phyloP scores from a whole-genome alignment of 2,329 filamentous ascomycete species.

The Lachnellula arida region DNA sequence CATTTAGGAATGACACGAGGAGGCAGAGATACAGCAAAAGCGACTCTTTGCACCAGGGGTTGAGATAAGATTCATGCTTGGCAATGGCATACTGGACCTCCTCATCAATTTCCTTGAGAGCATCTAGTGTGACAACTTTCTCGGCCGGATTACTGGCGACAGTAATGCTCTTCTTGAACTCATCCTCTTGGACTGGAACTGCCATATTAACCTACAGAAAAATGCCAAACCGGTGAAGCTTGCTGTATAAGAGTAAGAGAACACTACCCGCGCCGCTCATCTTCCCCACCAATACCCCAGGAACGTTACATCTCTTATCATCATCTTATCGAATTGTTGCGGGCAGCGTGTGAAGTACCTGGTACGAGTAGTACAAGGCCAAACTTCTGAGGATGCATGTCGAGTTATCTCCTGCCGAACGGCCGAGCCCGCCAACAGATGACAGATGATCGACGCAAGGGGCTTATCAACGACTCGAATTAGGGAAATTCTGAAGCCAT shows the following conservation, averaged over 20 bases:
- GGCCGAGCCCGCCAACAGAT: too few species aligned
- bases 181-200: neutral
- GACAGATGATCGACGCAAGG: too few species aligned
- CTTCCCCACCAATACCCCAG: neutral
- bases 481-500: neutral
- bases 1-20: constrained; percentile 16
- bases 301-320: constrained; percentile 13
- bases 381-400: too few species aligned
- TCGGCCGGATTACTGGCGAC: neutral
- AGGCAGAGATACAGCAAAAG: constrained; percentile 13
- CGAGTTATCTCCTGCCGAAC: too few species aligned
- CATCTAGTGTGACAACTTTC: constrained; percentile 3
- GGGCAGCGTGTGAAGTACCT: neutral
- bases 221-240: too few species aligned
- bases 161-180: constrained; percentile 1
- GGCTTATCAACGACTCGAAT: neutral
- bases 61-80: constrained; percentile 10
- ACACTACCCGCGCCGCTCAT: neutral
- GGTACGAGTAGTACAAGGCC: neutral
- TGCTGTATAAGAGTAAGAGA: neutral
- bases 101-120: constrained; percentile 14
- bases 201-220: neutral
- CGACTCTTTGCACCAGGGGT: constrained; percentile 8
- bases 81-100: constrained; percentile 14
- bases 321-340: neutral